These are phyloP conservation scores for Ceriops zippeliana DNA, from an alignment of 345 rosid genomes.

Conservation along the genomic window DNA sequence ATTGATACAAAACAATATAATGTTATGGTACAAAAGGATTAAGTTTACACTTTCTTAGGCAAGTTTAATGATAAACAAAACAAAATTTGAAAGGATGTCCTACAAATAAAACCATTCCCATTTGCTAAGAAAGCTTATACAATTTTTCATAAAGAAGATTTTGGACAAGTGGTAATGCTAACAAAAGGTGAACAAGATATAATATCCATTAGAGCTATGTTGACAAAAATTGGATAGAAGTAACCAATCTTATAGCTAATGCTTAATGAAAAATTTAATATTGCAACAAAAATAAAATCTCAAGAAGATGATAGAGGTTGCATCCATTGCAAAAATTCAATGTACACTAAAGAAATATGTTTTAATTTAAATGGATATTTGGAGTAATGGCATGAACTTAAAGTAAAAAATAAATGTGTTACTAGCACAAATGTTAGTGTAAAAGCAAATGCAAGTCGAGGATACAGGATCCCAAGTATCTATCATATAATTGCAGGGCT, in stretches of 20 bases:
- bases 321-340: background rate
- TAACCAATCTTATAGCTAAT: background rate
- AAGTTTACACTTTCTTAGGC: background rate
- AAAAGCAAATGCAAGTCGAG: too few relatives aligned
- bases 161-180: too few relatives aligned
- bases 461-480: too few relatives aligned
- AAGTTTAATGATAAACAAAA: background rate
- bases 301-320: background rate
- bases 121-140: too few relatives aligned
- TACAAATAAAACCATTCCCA: too few relatives aligned
- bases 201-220: background rate
- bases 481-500: accelerated
- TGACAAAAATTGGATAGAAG: background rate
- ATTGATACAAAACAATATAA: background rate
- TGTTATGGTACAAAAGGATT: background rate
- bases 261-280: background rate
- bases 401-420: background rate
- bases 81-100: too few relatives aligned
- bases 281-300: background rate
- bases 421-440: accelerated
- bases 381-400: background rate
- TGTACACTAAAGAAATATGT: background rate
- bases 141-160: too few relatives aligned
- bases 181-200: background rate
- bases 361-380: background rate